Evolutionary conservation across 1,284 basidiomycete genomes (phyloP), one percentile per base, ranked within the genome.

Genomic region (Rhodotorula sp.): DNA sequence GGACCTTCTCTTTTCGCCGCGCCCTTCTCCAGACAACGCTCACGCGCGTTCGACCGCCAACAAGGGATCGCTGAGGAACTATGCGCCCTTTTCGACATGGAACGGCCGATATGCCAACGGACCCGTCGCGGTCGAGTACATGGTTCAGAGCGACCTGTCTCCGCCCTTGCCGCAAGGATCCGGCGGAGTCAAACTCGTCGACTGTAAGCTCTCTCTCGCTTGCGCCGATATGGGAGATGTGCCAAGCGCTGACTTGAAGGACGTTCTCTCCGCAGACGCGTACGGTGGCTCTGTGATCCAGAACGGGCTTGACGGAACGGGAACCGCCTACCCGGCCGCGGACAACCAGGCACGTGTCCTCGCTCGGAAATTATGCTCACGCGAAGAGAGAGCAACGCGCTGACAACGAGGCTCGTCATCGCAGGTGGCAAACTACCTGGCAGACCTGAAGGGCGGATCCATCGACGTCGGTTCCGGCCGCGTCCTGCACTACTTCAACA

Each of bases 51-150:
- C 51, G 1, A 4, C 48, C 1, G 12, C 58, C 17, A 63, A 71
- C 42, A 22, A 51, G 10, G 54, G 61, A 12, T 69, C 67, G 17
- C 51, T 75, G 6, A 49, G 74, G 6, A 3, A 69, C 14, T 75
- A 69, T 49, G 49, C 49, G n/a, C 74, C 74, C 6, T 75, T 69
- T 53, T 37, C 57, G 51, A 49, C 54, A 42, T 66, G 53, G 24
- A 60, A 57, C 29, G 74, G 74, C 15, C 57, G 66, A 22, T 75
- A 73, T 61, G 51, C 71, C 46, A 75, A 75, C 29, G 74, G 74
- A 3, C 56, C 58, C 49, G 74, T 75, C 22, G 74, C 55, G 0
- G 71, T 73, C 57, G 74, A 75, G 54, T 71, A 62, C 49, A 69
- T 75, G 69, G 74, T 69, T 14, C 42, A 60, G 29, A 20, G 46